phyloP scores from a whole-genome alignment of 2,329 filamentous ascomycete genomes.

The Ophiostoma australiae region DNA sequence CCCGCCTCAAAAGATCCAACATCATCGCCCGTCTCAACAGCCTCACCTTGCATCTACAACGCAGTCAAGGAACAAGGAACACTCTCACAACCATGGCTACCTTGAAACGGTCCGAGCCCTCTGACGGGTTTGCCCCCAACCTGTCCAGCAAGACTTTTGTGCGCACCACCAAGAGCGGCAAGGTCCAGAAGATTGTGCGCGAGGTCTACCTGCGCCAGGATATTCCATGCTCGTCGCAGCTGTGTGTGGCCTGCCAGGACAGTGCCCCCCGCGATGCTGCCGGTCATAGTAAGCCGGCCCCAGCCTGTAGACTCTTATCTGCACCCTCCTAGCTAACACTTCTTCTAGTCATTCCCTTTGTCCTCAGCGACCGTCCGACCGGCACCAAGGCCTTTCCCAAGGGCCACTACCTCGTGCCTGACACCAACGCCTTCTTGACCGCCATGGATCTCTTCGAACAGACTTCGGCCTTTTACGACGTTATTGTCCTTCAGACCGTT shows the following conservation, averaged over 20 bases:
- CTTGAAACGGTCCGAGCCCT: slow-evolving; percentile 53
- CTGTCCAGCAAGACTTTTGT: slow-evolving; percentile 96
- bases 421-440: slow-evolving; percentile 91
- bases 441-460: slow-evolving; percentile 98
- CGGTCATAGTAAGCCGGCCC: slow-evolving; percentile 58
- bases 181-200: slow-evolving; percentile 97
- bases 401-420: slow-evolving; percentile 90
- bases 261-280: slow-evolving; percentile 73
- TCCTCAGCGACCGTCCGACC: slow-evolving; percentile 83
- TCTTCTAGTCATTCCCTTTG: slow-evolving; percentile 68
- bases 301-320: not conserved
- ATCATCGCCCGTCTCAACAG: not conserved
- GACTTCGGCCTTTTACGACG: slow-evolving; percentile 85
- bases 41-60: slow-evolving; percentile 3
- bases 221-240: slow-evolving; percentile 90
- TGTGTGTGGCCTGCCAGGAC: slow-evolving; percentile 72
- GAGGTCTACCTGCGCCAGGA: slow-evolving; percentile 95
- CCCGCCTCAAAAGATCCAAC: not conserved
- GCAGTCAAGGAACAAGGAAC: not conserved
- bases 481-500: slow-evolving; percentile 93
- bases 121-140: slow-evolving; percentile 55
- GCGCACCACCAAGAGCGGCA: slow-evolving; percentile 87
- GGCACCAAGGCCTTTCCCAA: slow-evolving; percentile 76
- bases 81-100: slow-evolving; percentile 51
- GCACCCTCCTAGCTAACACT: not conserved